Evolutionary conservation across 306 rosid genomes (phyloP).

Genomic region (Malus orientalis): DNA sequence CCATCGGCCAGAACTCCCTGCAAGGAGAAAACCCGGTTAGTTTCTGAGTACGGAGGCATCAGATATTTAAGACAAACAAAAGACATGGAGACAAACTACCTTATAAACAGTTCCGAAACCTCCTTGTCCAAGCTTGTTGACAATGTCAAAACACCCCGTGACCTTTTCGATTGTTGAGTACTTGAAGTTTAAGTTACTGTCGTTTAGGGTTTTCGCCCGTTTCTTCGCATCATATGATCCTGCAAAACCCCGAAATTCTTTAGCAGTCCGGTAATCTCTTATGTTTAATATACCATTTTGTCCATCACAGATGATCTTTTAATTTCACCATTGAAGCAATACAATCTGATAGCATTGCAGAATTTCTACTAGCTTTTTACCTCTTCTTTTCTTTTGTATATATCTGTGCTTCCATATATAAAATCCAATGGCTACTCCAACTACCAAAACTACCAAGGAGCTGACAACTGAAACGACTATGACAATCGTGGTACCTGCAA

Average conservation of each 20-base stretch:
- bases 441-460: slow-evolving; percentile 46
- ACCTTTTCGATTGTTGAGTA: slow-evolving; percentile 82
- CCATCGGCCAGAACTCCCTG: slow-evolving; percentile 81
- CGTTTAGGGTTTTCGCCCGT: slow-evolving; percentile 52
- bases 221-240: slow-evolving; percentile 67
- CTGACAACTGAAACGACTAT: slow-evolving; percentile 56
- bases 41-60: not conserved
- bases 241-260: slow-evolving; percentile 8
- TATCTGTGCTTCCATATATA: slow-evolving; percentile 70
- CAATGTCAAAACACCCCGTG: slow-evolving; percentile 46
- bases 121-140: slow-evolving; percentile 89
- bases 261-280: not conserved
- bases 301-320: not conserved
- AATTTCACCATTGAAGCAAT: not conserved
- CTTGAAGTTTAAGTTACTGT: slow-evolving; percentile 77
- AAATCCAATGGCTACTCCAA: slow-evolving; percentile 40
- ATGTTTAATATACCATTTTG: not conserved
- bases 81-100: slow-evolving; percentile 32
- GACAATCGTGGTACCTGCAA: slow-evolving; percentile 50
- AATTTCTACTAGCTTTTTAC: slow-evolving; percentile 20
- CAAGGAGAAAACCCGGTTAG: not conserved
- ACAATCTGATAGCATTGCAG: not conserved
- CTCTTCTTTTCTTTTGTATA: slow-evolving; percentile 77
- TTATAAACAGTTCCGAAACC: slow-evolving; percentile 93
- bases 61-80: not conserved